Evolutionary conservation across 139 green algal species (phyloP), one percentile per base, ranked within the genome.

Genomic region (Chlamydomonas incerta): DNA sequence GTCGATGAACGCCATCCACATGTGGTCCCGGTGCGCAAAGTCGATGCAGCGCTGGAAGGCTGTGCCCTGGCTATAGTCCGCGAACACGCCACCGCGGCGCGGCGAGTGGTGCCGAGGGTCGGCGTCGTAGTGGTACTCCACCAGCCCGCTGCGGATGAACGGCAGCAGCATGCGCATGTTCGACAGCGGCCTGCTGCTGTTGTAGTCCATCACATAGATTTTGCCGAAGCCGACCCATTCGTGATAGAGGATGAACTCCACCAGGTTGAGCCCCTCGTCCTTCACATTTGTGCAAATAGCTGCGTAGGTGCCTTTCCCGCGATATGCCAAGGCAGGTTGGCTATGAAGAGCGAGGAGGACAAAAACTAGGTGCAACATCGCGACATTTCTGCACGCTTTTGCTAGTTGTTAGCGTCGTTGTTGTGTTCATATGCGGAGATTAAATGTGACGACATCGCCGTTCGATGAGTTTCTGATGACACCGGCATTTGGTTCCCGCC

Each of bases 1-100:
- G 69, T 94, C 91, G 6, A 94, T 93, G 69, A 94, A 94, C 13
- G 84, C 89, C 62, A 94, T 89, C 75, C 87, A 94, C 6, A 82
- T 46, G 71, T 90, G 81, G 50, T 83, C 77, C 0, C 77, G 77
- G 63, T 83, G 77, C 28, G 77, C 63, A 37, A 83, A 74, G 29
- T 83, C 77, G 9, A 83, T 83, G 63, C 77, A 83, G 41, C 77
- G 77, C 77, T 83, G 77, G 63, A 83, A 83, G 15, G 77, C 77
- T 0, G 77, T 83, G 17, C 77, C 77, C 29, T 83, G 77, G 47
- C 63, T 74, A n/a, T 83, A 83, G 41, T 83, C 63, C 17, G 46
- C 29, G n/a, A 83, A 83, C 29, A 52, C 1, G 6, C 63, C 37
- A 0, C 63, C 63, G 10, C 18, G 29, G 28, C 18, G 3, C 8